Evolutionary conservation across 495 filamentous ascomycete species (phyloP), one percentile per base, ranked within the genome.

Genomic region (Annulohypoxylon stygium): DNA sequence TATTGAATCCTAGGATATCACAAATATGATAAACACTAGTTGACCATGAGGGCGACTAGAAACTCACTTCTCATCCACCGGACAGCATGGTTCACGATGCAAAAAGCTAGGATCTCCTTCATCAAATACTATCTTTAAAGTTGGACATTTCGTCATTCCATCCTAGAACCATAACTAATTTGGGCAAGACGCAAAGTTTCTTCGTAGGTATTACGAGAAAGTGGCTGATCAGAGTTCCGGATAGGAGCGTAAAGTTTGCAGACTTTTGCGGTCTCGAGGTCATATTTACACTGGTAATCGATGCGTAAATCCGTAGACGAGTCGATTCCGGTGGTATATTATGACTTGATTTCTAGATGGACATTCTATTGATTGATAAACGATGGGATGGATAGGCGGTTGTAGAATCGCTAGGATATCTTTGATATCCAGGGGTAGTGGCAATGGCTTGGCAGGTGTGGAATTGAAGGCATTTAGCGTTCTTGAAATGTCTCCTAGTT

Each of bases 61-160:
- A 20, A 6, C 45, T 50, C 2, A 5, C 16, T 2, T 23, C 18
- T 10, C 4, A n/a, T 55, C 4, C 12, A 16, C 34, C 11, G 2
- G 51, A 55, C 51, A 55, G 10, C 51, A 34, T 34, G 25, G 51
- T 55, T 55, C 51, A 55, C 51, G 51, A 55, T 55, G 26, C n/a
- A 16, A 33, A 34, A 33, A 16, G 3, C 9, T 14, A 34, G 26
- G 26, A 55, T 55, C 26, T 12, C 5, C 5, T 55, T 12, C 26
- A 34, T 10, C 5, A 55, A 34, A 7, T 5, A 33, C 2, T n/a
- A 0, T 18, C n/a, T 36, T 36, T 37, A 57, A 57, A 25, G 45
- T 61, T 59, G 41, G 51, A 18, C n/a, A n/a, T 51, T 51, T 43
- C 36, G 37, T 61, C 48, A 55, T 37, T 62, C 45, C 37, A n/a